phyloP scores from a whole-genome alignment of 2,329 filamentous ascomycete species.

The Aspergillus ruber region DNA sequence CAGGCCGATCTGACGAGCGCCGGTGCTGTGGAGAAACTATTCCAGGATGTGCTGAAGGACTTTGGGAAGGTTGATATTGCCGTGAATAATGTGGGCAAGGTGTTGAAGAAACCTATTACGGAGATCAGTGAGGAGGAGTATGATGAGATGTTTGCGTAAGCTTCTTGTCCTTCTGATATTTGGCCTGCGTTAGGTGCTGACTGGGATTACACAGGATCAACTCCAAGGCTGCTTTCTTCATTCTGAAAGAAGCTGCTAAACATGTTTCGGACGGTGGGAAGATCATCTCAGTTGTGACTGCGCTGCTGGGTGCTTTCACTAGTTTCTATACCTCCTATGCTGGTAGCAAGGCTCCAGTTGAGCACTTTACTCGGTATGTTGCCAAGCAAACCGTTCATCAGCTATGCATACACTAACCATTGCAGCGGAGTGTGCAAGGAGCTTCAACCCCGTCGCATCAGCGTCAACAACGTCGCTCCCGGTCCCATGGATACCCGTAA shows the following conservation, averaged over 20 bases:
- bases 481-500: constrained; percentile 50
- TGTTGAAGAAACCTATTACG: constrained; percentile 42
- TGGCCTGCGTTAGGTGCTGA: neutral
- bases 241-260: constrained; percentile 39
- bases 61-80: constrained; percentile 46
- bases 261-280: constrained; percentile 42
- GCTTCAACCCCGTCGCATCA: constrained; percentile 46
- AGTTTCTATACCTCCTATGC: constrained; percentile 43
- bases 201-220: constrained; percentile 30
- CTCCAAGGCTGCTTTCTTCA: constrained; percentile 43
- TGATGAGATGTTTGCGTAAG: constrained; percentile 44
- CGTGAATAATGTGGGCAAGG: constrained; percentile 47
- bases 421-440: constrained; percentile 47
- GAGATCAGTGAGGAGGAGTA: constrained; percentile 43
- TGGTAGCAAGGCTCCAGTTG: constrained; percentile 53
- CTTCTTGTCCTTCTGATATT: constrained; percentile 1
- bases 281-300: constrained; percentile 43
- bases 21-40: constrained; percentile 36
- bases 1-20: constrained; percentile 40
- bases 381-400: constrained; percentile 6
- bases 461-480: constrained; percentile 47
- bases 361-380: constrained; percentile 51
- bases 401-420: neutral
- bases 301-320: constrained; percentile 42
- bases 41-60: constrained; percentile 34